Base-by-base conservation (phyloP, 768 basidiomycete genomes). In the Vishniacozyma victoriae region DNA sequence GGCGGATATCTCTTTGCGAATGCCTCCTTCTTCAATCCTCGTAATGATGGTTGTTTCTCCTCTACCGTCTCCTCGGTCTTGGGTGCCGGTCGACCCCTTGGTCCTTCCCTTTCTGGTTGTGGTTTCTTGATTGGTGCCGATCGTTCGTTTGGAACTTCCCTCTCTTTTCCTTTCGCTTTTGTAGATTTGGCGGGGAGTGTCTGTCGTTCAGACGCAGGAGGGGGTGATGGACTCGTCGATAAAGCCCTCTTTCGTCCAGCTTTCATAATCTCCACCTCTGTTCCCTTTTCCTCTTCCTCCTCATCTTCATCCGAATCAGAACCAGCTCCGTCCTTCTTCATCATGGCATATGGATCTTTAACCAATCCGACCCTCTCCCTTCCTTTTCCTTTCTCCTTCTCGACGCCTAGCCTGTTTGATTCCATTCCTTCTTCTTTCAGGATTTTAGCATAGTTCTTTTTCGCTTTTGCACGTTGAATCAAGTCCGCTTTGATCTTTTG, bases 401-500 rank as follows among this genome's bases (percentile, higher is more conserved):
- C 52, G 13, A 46, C 57, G 14, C 46, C 78, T 77, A 73, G 84
- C 86, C 74, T 85, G 76, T 27, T 79, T 76, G 61, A 79, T 47
- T 84, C 78, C 9, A 92, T 78, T 81, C 90, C 91, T 49, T 80
- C 78, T 65, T 80, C 78, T 72, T 89, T 92, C 49, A 92, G 75
- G 59, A 82, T 83, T 69, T 80, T 85, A 16, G 90, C 89, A 52
- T 65, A 73, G 12, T 50, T 44, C 46, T 64, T 62, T 59, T 73
- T 73, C 53, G 70, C 59, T 48, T 64, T 63, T 1, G 70, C 67
- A 43, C 65, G 54, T 40, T 59, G 49, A 33, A 71, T 68, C 50
- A 71, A 46, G 31, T 67, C 69, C 27, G 64, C 57, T 47, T 73
- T 70, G 43, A 73, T 68, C 48, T 73, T 73, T 36, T 65, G 60